A percentile compares a stretch with the other conserved stretches of the same genome.
These are phyloP conservation scores for Daedaleopsis sinensis DNA, from an alignment of 768 basidiomycete species.

Conservation along the genomic window DNA sequence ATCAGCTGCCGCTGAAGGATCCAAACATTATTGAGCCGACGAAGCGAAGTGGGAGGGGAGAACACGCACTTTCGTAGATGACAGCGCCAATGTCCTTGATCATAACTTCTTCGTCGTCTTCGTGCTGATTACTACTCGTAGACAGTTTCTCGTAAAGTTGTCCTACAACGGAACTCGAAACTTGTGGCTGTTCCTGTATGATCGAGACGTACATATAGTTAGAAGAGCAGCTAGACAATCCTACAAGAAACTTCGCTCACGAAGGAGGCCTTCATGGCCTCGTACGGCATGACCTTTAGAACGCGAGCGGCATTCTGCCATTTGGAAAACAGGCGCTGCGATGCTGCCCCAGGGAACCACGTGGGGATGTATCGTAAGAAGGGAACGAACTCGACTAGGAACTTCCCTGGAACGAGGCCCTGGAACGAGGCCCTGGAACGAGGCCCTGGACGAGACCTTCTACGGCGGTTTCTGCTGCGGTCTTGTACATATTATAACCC, in stretches of 20 bases:
- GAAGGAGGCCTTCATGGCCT: neutral
- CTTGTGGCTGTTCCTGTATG: neutral
- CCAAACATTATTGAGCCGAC: too few species aligned
- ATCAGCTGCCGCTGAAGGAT: too few species aligned
- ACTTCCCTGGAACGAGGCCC: constrained; percentile 22
- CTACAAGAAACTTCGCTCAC: neutral
- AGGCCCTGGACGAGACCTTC: constrained; percentile 25
- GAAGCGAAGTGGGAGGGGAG: too few species aligned
- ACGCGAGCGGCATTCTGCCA: neutral
- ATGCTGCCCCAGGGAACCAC: constrained; percentile 28
- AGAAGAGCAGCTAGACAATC: neutral
- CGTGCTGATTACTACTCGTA: too few species aligned
- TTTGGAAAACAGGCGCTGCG: constrained; percentile 11
- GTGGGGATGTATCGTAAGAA: constrained; percentile 20
- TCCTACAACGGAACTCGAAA: neutral
- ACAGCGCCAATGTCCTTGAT: too few species aligned
- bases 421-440: constrained; percentile 20
- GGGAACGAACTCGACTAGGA: constrained; percentile 33
- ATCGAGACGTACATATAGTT: neutral
- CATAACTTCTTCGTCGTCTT: too few species aligned
- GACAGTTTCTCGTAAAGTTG: too few species aligned
- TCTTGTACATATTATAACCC: constrained; percentile 31
- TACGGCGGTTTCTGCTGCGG: constrained; percentile 27
- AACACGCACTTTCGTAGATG: too few species aligned
- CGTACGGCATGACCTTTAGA: neutral